Percentiles rank a stretch among this genome's conserved stretches.
Conservation (phyloP, 805 yeast genomes). For the Wickerhamomyces bovis region DNA sequence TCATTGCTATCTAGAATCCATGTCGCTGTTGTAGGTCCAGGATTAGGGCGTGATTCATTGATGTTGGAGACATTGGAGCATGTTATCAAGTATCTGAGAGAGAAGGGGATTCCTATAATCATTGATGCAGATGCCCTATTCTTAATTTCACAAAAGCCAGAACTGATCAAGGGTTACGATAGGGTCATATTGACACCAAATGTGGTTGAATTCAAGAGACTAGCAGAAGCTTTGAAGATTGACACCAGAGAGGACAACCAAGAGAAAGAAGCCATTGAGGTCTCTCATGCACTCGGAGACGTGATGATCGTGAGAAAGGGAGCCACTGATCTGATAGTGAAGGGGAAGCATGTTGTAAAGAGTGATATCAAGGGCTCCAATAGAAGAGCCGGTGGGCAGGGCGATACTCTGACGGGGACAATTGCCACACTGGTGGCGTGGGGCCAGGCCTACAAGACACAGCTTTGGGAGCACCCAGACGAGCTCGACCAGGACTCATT, state of each 20-base stretch:
- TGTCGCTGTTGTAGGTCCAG: constrained; percentile 87
- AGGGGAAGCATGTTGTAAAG: constrained; percentile 36
- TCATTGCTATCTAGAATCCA: constrained; percentile 61
- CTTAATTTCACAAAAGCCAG: constrained; percentile 53
- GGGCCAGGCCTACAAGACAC: constrained; percentile 57
- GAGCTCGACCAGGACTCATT: constrained; percentile 26
- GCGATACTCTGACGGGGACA: constrained; percentile 85
- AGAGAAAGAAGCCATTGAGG: constrained; percentile 25
- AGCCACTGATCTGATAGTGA: constrained; percentile 52
- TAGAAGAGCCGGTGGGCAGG: constrained; percentile 93
- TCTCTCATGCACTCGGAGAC: constrained; percentile 48
- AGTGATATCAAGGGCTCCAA: constrained; percentile 55
- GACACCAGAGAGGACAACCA: constrained; percentile 5
- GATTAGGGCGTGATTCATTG: constrained; percentile 75
- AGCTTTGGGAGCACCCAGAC: constrained; percentile 49
- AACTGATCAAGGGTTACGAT: constrained; percentile 45
- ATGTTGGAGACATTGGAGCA: constrained; percentile 58
- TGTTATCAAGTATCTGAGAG: constrained; percentile 48
- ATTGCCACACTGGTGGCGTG: constrained; percentile 80
- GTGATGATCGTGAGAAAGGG: constrained; percentile 76
- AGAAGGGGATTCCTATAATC: constrained; percentile 60
- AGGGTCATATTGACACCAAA: constrained; percentile 84
- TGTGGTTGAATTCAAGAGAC: constrained; percentile 71
- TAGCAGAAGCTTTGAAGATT: constrained; percentile 45
- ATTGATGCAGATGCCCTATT: constrained; percentile 89